Evolutionary conservation across 225 moss, liverwort and hornwort genomes (phyloP).

Genomic region (Lunularia cruciata): DNA sequence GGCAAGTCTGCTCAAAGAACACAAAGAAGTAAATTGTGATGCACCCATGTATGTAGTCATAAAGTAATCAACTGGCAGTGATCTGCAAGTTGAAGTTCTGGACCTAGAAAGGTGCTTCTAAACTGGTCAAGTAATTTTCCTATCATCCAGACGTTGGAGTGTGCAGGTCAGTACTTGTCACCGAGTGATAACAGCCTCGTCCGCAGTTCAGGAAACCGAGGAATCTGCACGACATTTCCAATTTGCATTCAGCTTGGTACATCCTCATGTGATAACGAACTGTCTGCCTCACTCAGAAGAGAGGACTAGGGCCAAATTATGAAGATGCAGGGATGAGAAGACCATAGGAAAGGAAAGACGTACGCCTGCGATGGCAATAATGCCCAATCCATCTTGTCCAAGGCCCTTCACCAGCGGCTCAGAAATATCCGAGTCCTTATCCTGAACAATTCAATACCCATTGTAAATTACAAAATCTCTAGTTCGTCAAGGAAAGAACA

Average conservation of each 20-base stretch:
- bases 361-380: conserved; percentile 79
- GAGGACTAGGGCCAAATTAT: not conserved
- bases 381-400: conserved; percentile 76
- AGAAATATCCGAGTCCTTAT: conserved; percentile 60
- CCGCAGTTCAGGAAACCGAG: conserved; percentile 65
- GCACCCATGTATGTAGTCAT: not conserved
- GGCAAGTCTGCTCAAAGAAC: conserved; percentile 60
- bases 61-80: not conserved
- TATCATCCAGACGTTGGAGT: not conserved
- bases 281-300: not conserved
- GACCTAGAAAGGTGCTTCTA: too few species aligned
- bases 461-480: not conserved
- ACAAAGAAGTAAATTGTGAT: conserved; percentile 4
- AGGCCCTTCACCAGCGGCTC: conserved; percentile 67
- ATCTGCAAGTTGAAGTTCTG: not conserved
- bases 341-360: conserved; percentile 3
- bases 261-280: too few species aligned
- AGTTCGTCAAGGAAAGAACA: not conserved
- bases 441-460: conserved; percentile 32
- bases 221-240: conserved; percentile 78
- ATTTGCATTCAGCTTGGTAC: not conserved
- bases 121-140: too few species aligned
- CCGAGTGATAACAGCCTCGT: conserved; percentile 75
- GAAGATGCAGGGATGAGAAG: not conserved
- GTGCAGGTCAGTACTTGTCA: conserved; percentile 53